Evolutionary conservation across 139 green algal genomes (phyloP).

Genomic region (Auxenochlorella pyrenoidosa): DNA sequence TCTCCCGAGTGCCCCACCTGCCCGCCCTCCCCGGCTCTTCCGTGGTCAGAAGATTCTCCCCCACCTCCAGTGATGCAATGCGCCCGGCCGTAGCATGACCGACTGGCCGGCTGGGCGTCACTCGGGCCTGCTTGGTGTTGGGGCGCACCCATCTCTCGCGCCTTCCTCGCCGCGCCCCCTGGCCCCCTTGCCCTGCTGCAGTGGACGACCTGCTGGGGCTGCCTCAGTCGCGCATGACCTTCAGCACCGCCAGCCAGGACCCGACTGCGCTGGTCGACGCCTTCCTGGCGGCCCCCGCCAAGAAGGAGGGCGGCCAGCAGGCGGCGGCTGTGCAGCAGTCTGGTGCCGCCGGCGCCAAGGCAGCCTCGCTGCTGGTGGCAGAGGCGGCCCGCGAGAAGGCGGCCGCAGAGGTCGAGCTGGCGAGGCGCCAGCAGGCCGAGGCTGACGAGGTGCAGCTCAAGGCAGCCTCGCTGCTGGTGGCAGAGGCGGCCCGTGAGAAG

Average conservation of each 20-base stretch:
- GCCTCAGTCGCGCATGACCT: neutral
- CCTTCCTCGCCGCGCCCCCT: too few relatives aligned
- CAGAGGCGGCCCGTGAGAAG: neutral
- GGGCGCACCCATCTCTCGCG: too few relatives aligned
- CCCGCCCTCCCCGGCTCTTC: too few relatives aligned
- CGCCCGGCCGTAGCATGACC: too few relatives aligned
- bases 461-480: neutral
- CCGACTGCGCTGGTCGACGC: neutral
- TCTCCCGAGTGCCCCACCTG: too few relatives aligned
- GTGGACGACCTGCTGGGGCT: constrained; percentile 19
- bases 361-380: neutral
- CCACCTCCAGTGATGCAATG: too few relatives aligned
- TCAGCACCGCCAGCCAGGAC: neutral
- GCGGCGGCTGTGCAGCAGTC: neutral
- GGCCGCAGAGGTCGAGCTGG: neutral
- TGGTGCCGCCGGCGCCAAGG: neutral
- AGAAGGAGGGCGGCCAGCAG: neutral
- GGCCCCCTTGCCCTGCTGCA: neutral
- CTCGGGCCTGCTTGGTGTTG: too few relatives aligned
- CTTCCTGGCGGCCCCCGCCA: constrained; percentile 1
- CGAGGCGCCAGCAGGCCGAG: neutral
- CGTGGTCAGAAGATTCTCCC: too few relatives aligned
- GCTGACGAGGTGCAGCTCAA: neutral
- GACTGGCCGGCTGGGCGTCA: too few relatives aligned
- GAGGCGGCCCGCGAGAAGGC: neutral